phyloP scores from a whole-genome alignment of 106 monocot genomes.

The Iris macrosiphon region DNA sequence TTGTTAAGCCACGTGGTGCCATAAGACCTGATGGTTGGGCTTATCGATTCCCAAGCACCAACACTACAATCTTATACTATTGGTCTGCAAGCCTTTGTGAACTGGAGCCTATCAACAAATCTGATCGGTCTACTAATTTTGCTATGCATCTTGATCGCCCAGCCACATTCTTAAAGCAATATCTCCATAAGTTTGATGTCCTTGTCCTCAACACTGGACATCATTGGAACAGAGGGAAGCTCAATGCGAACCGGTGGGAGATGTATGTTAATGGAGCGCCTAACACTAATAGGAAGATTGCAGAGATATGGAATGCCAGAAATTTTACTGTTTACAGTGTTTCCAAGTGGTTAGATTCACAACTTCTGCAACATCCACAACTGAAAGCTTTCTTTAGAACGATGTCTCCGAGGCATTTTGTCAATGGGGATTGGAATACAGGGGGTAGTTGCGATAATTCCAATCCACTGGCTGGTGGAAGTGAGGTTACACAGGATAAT shows the following conservation, averaged over 20 bases:
- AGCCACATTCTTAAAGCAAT: conserved; percentile 41
- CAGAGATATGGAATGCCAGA: conserved; percentile 42
- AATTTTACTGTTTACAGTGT: conserved; percentile 62
- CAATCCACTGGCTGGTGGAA: conserved; percentile 45
- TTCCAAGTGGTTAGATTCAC: conserved; percentile 60
- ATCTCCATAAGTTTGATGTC: conserved; percentile 57
- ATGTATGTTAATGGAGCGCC: conserved; percentile 65
- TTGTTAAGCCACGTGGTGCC: conserved; percentile 55
- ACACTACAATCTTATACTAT: conserved; percentile 78
- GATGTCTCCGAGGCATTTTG: conserved; percentile 84
- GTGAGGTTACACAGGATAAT: conserved; percentile 39
- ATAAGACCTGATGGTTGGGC: conserved; percentile 86
- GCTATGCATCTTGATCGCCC: conserved; percentile 89
- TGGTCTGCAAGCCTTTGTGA: conserved; percentile 88
- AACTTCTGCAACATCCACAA: conserved; percentile 35
- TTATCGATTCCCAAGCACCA: conserved; percentile 59
- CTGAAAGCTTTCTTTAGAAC: conserved; percentile 73
- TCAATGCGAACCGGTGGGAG: conserved; percentile 68
- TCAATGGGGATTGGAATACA: conserved; percentile 87
- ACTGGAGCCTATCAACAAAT: conserved; percentile 52
- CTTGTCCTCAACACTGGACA: conserved; percentile 89
- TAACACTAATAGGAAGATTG: conserved; percentile 26
- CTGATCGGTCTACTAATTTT: conserved; percentile 29
- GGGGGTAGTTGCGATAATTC: conserved; percentile 85
- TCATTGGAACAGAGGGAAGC: conserved; percentile 90